These are phyloP conservation scores for Daldinia grandis DNA, from an alignment of 495 filamentous ascomycete genomes.

Conservation along the genomic window DNA sequence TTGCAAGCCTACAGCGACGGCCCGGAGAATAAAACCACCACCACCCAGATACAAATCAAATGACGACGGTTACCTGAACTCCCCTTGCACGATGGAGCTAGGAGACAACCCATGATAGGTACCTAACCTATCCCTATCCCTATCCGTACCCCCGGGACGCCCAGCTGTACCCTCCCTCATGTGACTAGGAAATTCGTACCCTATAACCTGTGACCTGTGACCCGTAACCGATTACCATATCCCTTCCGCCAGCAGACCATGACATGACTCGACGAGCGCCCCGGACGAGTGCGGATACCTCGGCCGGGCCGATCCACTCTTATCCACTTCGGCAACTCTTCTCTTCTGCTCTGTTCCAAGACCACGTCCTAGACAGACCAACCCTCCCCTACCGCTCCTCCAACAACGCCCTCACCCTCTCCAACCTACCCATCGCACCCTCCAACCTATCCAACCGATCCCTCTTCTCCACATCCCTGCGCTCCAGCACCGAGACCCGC, in stretches of 20 bases:
- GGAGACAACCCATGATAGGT: not conserved
- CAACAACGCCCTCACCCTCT: constrained; percentile 71
- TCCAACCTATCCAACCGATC: constrained; percentile 77
- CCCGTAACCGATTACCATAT: constrained; percentile 14
- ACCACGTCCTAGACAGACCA: too few species aligned
- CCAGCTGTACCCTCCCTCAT: not conserved
- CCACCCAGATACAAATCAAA: constrained; percentile 8
- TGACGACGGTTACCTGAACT: not conserved
- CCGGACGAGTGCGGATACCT: not conserved
- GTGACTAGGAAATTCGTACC: constrained; percentile 19
- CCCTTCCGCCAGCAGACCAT: not conserved
- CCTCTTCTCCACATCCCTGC: constrained; percentile 74
- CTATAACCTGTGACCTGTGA: constrained; percentile 17
- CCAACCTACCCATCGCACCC: constrained; percentile 79
- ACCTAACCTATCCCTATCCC: not conserved
- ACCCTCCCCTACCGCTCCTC: constrained; percentile 13
- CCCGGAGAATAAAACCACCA: not conserved
- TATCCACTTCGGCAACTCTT: not conserved
- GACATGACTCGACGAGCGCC: constrained; percentile 10
- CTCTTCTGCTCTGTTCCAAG: not conserved
- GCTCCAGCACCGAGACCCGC: constrained; percentile 72
- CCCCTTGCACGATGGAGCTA: not conserved
- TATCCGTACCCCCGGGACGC: constrained; percentile 11
- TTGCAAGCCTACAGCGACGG: not conserved
- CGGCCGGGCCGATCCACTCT: not conserved